These are phyloP conservation scores for Sequoia sempervirens DNA, from an alignment of 75 land plant genomes.

Conservation along the genomic window DNA sequence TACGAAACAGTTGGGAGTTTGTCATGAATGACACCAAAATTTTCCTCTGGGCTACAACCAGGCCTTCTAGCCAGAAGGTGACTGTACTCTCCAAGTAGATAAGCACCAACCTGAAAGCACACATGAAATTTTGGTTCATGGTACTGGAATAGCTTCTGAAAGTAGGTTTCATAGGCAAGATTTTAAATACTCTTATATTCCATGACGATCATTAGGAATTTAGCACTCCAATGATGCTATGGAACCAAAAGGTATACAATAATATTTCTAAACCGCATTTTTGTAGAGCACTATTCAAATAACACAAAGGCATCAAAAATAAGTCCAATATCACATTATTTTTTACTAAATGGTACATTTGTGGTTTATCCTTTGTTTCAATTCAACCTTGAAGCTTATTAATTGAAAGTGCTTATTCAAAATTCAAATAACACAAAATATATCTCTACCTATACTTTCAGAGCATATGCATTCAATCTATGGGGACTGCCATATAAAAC, in stretches of 20 bases:
- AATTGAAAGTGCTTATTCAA: neutral
- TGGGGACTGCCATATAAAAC: neutral
- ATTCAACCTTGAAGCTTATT: neutral
- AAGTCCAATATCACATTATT: neutral
- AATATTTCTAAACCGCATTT: neutral
- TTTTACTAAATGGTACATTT: neutral
- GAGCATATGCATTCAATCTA: neutral
- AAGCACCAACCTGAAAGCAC: conserved; percentile 82
- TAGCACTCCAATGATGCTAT: neutral
- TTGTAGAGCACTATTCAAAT: neutral
- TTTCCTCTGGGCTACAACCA: conserved; percentile 91
- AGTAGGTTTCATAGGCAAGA: neutral
- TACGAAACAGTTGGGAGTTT: conserved; percentile 96
- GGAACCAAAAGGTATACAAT: neutral
- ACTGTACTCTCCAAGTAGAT: conserved; percentile 91
- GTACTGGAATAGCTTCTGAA: neutral
- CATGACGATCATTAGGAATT: neutral
- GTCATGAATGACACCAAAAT: conserved; percentile 78
- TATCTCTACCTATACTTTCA: neutral
- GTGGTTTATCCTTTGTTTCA: neutral
- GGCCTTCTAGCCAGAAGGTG: conserved; percentile 92
- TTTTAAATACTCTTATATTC: neutral
- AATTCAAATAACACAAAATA: neutral
- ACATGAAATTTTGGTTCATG: neutral
- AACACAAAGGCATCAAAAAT: neutral